Evolutionary conservation across 1,284 basidiomycete genomes (phyloP), one percentile per base, ranked within the genome.

Genomic region (Ustilago loliicola): DNA sequence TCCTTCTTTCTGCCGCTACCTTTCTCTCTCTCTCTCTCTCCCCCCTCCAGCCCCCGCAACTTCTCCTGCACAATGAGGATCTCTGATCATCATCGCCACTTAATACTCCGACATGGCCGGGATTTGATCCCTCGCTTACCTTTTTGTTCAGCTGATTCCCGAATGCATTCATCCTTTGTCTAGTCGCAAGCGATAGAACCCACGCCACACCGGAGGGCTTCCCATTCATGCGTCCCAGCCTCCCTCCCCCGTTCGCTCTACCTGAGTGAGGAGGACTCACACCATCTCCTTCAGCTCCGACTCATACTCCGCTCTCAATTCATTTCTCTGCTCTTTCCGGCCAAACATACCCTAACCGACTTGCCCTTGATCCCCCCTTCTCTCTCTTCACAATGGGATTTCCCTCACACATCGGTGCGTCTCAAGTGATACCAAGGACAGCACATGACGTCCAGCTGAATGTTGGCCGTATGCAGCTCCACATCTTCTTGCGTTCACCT

Each of bases 221-320:
- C 15, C 15, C 38, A 1, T 40, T 19, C 38, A 40, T 40, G 38
- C 13, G 38, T 40, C 19, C 38, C 19, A 17, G 6, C 38, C 17
- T 40, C 19, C 19, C 19, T 19, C 11, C 32, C 32, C 32, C 32
- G 5, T 11, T 11, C 32, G 11, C 32, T 34, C 32, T 34, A 34
- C 32, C 7, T 34, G 32, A 11, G 11, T 40, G 13, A 19, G 15
- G 23, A 23, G 10, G 21, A 48, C 45, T 32, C 25, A 29, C 50
- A 32, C 29, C 50, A 52, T 52, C 50, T 52, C 50, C 5, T 40
- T 40, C 11, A 48, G 25, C 50, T 52, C 50, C 50, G 50, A 52
- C 50, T 52, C 17, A n/a, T 30, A 52, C 50, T 52, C 50, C 50
- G 50, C 50, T 32, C 50, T 52, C 30, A 5, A 17, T 50, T 23